A percentile compares a stretch with the other conserved stretches of the same genome.
Evolutionary conservation across 257 asterid genomes (phyloP).

Genomic region (Coffea canephora): DNA sequence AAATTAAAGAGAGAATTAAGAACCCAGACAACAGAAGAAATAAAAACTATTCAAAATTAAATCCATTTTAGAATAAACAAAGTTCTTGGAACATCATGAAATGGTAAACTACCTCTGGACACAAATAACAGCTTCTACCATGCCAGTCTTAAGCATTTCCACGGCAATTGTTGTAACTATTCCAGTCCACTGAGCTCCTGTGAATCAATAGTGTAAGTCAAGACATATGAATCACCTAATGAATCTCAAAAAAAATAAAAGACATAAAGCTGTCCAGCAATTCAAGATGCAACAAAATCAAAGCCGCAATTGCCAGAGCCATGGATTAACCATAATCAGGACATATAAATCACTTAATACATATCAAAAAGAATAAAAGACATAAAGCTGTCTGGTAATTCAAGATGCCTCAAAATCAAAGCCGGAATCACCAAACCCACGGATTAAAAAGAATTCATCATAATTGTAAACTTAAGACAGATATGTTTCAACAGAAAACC

Average conservation of each 20-base stretch:
- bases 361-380: neutral
- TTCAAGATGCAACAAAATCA: neutral
- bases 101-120: slow-evolving; percentile 67
- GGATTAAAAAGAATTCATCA: neutral
- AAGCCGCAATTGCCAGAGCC: neutral
- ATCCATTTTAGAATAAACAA: neutral
- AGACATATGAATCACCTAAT: neutral
- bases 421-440: neutral
- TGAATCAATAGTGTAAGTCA: slow-evolving; percentile 14
- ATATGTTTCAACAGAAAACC: neutral
- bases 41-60: neutral
- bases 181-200: slow-evolving; percentile 99
- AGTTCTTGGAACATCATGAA: neutral
- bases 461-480: neutral
- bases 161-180: slow-evolving; percentile 95
- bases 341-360: neutral
- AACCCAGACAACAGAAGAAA: slow-evolving; percentile 10
- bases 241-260: neutral
- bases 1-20: slow-evolving; percentile 16
- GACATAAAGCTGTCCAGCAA: neutral
- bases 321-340: slow-evolving; percentile 9
- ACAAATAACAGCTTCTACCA: slow-evolving; percentile 96
- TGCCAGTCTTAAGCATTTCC: slow-evolving; percentile 89
- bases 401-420: neutral
- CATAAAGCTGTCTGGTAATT: neutral